Percentiles rank a stretch among this genome's conserved stretches.
These are phyloP conservation scores for Quercus variabilis DNA, from an alignment of 306 rosid genomes.

Conservation along the genomic window DNA sequence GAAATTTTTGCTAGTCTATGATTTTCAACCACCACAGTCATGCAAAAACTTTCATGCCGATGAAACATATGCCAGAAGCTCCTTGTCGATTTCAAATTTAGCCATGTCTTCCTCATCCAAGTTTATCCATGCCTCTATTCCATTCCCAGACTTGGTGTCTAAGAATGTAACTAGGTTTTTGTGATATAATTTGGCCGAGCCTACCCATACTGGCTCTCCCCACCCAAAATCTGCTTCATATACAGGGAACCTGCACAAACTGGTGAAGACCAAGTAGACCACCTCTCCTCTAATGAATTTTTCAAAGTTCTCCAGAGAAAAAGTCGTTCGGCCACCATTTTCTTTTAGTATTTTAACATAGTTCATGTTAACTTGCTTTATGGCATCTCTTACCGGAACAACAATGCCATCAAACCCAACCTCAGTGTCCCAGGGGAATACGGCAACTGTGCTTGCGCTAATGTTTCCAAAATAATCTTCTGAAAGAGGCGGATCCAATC, in stretches of 20 bases:
- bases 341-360: slow-evolving; percentile 2
- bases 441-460: background rate
- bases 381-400: slow-evolving; percentile 13
- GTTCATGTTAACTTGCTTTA: slow-evolving; percentile 8
- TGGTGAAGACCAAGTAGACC: slow-evolving; percentile 26
- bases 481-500: slow-evolving; percentile 35
- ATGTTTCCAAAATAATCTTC: slow-evolving; percentile 33
- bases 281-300: slow-evolving; percentile 14
- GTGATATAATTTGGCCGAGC: slow-evolving; percentile 8
- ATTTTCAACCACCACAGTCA: background rate
- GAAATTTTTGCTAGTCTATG: too few relatives aligned
- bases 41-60: background rate
- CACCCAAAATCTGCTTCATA: slow-evolving; percentile 35
- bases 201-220: slow-evolving; percentile 31
- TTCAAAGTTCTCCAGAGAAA: background rate
- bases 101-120: slow-evolving; percentile 33
- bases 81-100: slow-evolving; percentile 27
- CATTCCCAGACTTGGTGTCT: slow-evolving; percentile 22
- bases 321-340: background rate
- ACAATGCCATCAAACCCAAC: slow-evolving; percentile 1
- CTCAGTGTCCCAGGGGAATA: background rate
- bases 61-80: slow-evolving; percentile 19
- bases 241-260: slow-evolving; percentile 32
- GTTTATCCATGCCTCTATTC: slow-evolving; percentile 32
- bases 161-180: slow-evolving; percentile 23